Evolutionary conservation across 768 basidiomycete species (phyloP).

Genomic region (Boletus rubescentipes): DNA sequence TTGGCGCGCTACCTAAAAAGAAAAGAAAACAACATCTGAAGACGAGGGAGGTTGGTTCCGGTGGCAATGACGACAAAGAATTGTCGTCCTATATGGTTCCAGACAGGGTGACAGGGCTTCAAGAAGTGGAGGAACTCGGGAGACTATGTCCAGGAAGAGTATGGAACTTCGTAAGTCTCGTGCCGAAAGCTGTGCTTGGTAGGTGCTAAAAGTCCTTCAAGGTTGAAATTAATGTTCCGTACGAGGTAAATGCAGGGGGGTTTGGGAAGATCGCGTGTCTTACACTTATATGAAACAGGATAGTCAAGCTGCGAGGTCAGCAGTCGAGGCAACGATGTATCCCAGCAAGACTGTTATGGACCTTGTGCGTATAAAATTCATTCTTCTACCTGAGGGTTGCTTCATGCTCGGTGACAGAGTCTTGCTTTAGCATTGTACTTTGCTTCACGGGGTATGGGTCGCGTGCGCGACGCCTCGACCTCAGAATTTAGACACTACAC

Average conservation of each 20-base stretch:
- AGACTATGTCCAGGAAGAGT: conserved; percentile 70
- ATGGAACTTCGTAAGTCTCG: conserved; percentile 81
- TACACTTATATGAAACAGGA: conserved; percentile 46
- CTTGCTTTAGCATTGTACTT: conserved; percentile 92
- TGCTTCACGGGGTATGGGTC: conserved; percentile 79
- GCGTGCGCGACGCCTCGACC: conserved; percentile 40
- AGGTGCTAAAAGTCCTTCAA: conserved; percentile 27
- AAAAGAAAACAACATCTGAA: conserved; percentile 36
- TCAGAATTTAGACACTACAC: conserved; percentile 49
- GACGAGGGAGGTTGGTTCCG: neutral
- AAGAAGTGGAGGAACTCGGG: conserved; percentile 76
- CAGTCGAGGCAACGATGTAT: conserved; percentile 71
- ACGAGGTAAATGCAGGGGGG: conserved; percentile 47
- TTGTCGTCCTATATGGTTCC: conserved; percentile 70
- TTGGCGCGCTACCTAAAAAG: conserved; percentile 43
- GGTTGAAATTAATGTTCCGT: conserved; percentile 87
- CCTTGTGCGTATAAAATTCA: conserved; percentile 51
- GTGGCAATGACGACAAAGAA: conserved; percentile 11
- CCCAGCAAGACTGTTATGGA: conserved; percentile 89
- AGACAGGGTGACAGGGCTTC: conserved; percentile 79
- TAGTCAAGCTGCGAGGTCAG: conserved; percentile 52
- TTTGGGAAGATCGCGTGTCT: neutral
- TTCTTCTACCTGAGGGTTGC: neutral
- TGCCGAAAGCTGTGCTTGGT: neutral
- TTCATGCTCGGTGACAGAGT: conserved; percentile 51